Evolutionary conservation across 2,329 filamentous ascomycete species (phyloP).

Genomic region (Pseudogymnoascus sp.): DNA sequence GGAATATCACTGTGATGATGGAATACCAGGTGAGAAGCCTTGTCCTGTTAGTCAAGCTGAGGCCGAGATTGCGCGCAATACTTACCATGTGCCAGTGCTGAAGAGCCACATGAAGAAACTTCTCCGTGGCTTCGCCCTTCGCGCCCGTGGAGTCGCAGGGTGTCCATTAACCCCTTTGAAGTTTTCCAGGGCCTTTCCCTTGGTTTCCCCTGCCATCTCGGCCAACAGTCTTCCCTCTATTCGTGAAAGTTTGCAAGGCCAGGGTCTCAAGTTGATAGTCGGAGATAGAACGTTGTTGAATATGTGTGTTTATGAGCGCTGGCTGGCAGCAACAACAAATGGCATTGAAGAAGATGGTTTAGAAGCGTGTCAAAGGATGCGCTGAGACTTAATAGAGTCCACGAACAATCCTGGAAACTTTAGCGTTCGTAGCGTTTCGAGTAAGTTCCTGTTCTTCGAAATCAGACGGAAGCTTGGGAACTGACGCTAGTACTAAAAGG

Average conservation of each 20-base stretch:
- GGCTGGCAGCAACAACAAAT: slow-evolving; percentile 8
- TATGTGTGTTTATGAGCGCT: slow-evolving; percentile 1
- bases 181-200: slow-evolving; percentile 29
- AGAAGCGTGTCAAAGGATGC: slow-evolving; percentile 5
- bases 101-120: slow-evolving; percentile 29
- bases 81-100: slow-evolving; percentile 47
- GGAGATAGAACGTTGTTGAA: neutral
- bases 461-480: slow-evolving; percentile 2
- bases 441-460: slow-evolving; percentile 7
- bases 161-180: slow-evolving; percentile 32
- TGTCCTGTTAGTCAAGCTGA: slow-evolving; percentile 12
- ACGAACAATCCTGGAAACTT: slow-evolving; percentile 4
- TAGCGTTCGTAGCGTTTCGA: slow-evolving; percentile 8
- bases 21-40: slow-evolving; percentile 81
- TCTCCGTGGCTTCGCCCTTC: slow-evolving; percentile 17
- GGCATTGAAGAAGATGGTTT: slow-evolving; percentile 2
- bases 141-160: slow-evolving; percentile 26
- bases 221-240: neutral
- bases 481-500: slow-evolving; percentile 1
- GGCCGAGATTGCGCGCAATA: neutral
- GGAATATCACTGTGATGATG: slow-evolving; percentile 70
- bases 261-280: neutral
- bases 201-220: slow-evolving; percentile 31
- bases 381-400: slow-evolving; percentile 4
- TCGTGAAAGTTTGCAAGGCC: neutral